Base-by-base conservation (phyloP, 2,329 filamentous ascomycete genomes). In the Fusarium sp. region DNA sequence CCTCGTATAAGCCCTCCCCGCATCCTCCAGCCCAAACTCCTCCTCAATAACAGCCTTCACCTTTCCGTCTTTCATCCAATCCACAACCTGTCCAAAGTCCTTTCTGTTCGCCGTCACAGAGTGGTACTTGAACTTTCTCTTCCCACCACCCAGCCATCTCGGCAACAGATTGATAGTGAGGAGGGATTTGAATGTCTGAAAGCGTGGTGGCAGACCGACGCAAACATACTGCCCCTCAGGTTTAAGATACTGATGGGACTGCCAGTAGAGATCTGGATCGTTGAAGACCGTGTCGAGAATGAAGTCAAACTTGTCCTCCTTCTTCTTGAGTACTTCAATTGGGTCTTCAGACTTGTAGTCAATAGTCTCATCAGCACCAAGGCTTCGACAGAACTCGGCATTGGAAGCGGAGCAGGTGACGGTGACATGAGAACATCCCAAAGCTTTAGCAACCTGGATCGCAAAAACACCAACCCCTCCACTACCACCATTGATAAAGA, bases 391-490 rank as follows among this genome's bases (percentile, higher is more conserved):
- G 1, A 76, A 56, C 0, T 69, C 60, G 1, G 53, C 52, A 6
- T 67, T 75, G 1, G 61, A 52, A 10, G 35, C 23, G 15, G 71
- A 74, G 38, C 54, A 76, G 13, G 75, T 60, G 3, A 40, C 53
- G 0, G 61, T 69, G 12, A 76, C 40, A 3, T 68, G 60, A 19
- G 60, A 47, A 18, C 50, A 68, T 3, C 71, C 74, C 0, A 74
- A 2, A 3, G 60, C 61, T 12, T 75, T 76, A 0, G 73, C 74
- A 5, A 73, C 47, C 12, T 76, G 73, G 0, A 74, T 65, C 0
- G 73, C 73, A 25, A 76, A 76, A 5, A 57, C 28, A 7, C 74
- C 73, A 15, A 69, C 73, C 0, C 74, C 74, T 3, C 74, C 74
- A 5, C 74, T 76, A 0, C 73, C 73, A 6, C 74, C 74, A 9